phyloP scores from a whole-genome alignment of 1,284 basidiomycete genomes.

The Trametes polyzona region DNA sequence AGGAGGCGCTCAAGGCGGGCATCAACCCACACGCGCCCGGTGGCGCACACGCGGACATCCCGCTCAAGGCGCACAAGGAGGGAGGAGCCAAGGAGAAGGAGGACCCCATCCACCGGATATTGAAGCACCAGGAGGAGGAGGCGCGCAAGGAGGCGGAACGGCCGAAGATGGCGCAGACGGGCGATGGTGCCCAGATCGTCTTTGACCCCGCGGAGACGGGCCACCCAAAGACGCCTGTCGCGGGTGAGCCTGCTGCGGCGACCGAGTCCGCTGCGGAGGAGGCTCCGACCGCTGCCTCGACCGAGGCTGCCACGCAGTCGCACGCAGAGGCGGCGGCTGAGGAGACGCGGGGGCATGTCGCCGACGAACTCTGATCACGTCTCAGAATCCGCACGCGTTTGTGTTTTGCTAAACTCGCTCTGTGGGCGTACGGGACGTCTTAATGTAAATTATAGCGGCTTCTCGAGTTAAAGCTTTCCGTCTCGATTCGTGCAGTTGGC shows the following conservation, averaged over 20 bases:
- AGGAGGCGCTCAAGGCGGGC: conserved; percentile 50
- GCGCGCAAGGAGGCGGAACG: conserved; percentile 30
- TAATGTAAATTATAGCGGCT: conserved; percentile 16
- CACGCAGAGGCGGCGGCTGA: not conserved
- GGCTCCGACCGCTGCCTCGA: not conserved
- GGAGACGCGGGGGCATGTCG: conserved; percentile 17
- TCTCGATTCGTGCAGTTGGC: not conserved
- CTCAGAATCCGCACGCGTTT: not conserved
- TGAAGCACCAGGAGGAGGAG: conserved; percentile 36
- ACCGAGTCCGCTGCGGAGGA: conserved; percentile 1
- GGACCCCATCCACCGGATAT: conserved; percentile 34
- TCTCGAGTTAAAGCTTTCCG: not conserved
- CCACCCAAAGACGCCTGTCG: conserved; percentile 31
- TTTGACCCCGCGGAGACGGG: conserved; percentile 29
- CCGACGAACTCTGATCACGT: conserved; percentile 19
- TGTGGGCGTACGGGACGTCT: conserved; percentile 14
- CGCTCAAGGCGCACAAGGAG: conserved; percentile 28
- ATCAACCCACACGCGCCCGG: conserved; percentile 50
- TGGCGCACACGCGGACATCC: conserved; percentile 40
- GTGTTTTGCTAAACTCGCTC: conserved; percentile 5
- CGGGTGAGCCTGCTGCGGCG: conserved; percentile 22
- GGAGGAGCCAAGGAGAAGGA: conserved; percentile 29
- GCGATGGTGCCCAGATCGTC: conserved; percentile 34
- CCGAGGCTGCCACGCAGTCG: not conserved
- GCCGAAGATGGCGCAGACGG: conserved; percentile 37